Evolutionary conservation across 352 stramenopile genomes (phyloP), one percentile per base, ranked within the genome.

Genomic region (Phytophthora colocasiae): DNA sequence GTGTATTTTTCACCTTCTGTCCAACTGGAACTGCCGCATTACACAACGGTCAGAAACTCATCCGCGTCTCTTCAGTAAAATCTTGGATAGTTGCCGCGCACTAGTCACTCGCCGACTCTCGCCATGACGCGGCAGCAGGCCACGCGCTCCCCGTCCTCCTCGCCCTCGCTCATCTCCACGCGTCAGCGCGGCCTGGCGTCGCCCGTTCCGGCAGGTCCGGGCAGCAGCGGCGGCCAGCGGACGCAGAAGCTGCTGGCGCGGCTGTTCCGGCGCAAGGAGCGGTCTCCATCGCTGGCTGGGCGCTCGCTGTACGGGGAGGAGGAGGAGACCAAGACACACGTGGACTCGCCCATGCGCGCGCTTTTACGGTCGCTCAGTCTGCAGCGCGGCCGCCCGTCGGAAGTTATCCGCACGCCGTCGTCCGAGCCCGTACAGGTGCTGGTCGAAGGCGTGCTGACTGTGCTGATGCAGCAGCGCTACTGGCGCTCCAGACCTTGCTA

Each of bases 401-500:
- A 59, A 10, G 62, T 57, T 26, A 36, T 52, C 34, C 24, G 6
- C 3, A 38, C 34, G 29, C 47, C 45, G 19, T 48, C 34, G 31
- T 44, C 49, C 3, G 31, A 43, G 40, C 48, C 14, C 24, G 31
- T 60, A 7, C 41, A 66, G 9, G 63, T 87, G 6, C 48, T 93
- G 45, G 60, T 83, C 15, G 73, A 92, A 48, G 84, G 83, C 19
- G 36, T 75, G 36, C 66, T 90, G 19, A 87, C 80, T 4, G 76
- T 85, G 53, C 66, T 93, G 22, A 63, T 76, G 24, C 55, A 71
- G 58, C 77, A 77, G 58, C 80, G 82, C 52, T 90, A 85, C 41
- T 89, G 82, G 80, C 77, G 80, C 52, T 79, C 69, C 9, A 87
- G 72, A 55, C 71, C 75, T 6, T 77, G 45, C 6, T 92, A 89